Evolutionary conservation across 1,284 basidiomycete species (phyloP), one percentile per base, ranked within the genome.

Genomic region (Cryptococcus sp.): DNA sequence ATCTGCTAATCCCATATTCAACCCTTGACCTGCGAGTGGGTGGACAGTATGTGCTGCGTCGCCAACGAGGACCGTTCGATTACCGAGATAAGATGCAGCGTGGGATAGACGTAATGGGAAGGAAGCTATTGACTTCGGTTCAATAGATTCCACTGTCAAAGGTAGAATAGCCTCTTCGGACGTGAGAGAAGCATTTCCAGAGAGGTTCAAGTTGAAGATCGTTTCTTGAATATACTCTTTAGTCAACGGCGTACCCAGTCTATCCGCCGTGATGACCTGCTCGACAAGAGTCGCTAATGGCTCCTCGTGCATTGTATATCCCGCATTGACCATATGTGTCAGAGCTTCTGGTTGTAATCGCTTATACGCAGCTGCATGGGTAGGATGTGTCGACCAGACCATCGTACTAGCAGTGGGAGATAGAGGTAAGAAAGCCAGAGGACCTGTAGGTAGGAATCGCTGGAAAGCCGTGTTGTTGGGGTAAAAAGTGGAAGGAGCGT

Each of bases 11-110:
- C 95, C 96, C 66, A 95, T 80, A 73, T 99, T 98, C 44, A 98
- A 79, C 0, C 95, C 96, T 71, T 98, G 96, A 1, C 96, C 96
- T 0, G 94, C 95, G n/a, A 98, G 83, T 0, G 96, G 96, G 70
- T 98, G 96, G 4, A 92, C 83, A 0, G 90, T 90, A 70, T 98
- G 96, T 13, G 94, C 95, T 1, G 96, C 94, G 75, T 98, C 96
- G 4, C 96, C 96, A 1, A 98, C 84, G 3, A 98, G 83, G 1
- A 87, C 93, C 0, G 89, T 94, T 3, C 95, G 83, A 1, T 84
- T 82, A 7, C 78, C 75, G 23, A 93, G 89, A 74, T 99, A 98
- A 0, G 83, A 78, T 53, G 94, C 90, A 0, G 90, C 88, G 66
- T 98, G 96, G 52, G 84, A 88, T 61, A 91, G 86, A 33, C 86